These are phyloP conservation scores for Candida sp. DNA, from an alignment of 1,139 yeast genomes.

Conservation along the genomic window DNA sequence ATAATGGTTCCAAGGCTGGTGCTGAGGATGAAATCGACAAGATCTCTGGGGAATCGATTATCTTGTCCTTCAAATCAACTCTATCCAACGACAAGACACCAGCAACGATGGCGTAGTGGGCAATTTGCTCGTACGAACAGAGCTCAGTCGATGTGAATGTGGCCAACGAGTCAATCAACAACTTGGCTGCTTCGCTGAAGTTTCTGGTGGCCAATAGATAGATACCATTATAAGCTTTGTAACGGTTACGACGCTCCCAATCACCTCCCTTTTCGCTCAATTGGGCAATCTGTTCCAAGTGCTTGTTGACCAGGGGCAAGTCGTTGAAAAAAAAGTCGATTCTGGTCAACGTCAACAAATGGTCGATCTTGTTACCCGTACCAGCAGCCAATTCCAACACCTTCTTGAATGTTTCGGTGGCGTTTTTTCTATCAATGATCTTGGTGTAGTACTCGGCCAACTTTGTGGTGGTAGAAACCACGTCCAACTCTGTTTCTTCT, in stretches of 20 bases:
- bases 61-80: conserved; percentile 80
- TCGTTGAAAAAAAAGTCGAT: conserved; percentile 90
- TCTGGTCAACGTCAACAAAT: conserved; percentile 78
- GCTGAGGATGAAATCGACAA: conserved; percentile 79
- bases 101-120: conserved; percentile 84
- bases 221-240: conserved; percentile 89
- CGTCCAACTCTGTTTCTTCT: conserved; percentile 90
- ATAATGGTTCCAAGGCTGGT: conserved; percentile 77
- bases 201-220: conserved; percentile 85
- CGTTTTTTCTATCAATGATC: conserved; percentile 81
- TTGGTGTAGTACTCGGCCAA: conserved; percentile 89
- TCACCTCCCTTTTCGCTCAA: conserved; percentile 97
- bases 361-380: conserved; percentile 90
- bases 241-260: conserved; percentile 98
- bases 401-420: conserved; percentile 71
- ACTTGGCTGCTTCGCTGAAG: conserved; percentile 79
- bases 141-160: conserved; percentile 97
- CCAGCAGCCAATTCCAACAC: conserved; percentile 84
- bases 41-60: conserved; percentile 95
- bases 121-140: conserved; percentile 88
- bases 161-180: conserved; percentile 89
- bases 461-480: conserved; percentile 74
- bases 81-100: conserved; percentile 87
- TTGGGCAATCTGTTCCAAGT: conserved; percentile 72
- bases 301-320: conserved; percentile 68